These are phyloP conservation scores for Pseudocercospora musae DNA, from an alignment of 2,329 filamentous ascomycete species.

Conservation along the genomic window DNA sequence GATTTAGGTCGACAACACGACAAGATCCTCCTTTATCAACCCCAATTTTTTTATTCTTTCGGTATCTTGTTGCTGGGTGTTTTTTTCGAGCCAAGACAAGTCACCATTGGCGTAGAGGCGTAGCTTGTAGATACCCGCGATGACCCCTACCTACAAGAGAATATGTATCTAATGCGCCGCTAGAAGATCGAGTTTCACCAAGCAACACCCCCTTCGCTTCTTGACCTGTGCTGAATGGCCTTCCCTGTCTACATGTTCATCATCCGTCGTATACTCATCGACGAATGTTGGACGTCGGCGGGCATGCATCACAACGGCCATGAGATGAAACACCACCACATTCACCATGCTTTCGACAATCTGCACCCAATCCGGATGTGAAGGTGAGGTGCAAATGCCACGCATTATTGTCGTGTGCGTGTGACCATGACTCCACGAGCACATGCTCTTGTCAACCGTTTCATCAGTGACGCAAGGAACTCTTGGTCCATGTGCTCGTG, in stretches of 20 bases:
- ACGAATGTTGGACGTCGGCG: neutral
- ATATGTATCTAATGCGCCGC: conserved; percentile 14
- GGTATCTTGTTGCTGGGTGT: neutral
- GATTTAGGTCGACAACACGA: neutral
- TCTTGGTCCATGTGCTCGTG: neutral
- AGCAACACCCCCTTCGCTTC: conserved; percentile 11
- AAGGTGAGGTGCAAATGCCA: neutral
- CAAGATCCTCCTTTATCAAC: neutral
- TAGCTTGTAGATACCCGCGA: conserved; percentile 2
- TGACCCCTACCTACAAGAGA: neutral
- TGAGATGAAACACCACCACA: too few relatives aligned
- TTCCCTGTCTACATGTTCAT: neutral
- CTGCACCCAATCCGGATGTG: neutral
- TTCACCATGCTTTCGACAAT: too few relatives aligned
- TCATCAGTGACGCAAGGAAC: conserved; percentile 2
- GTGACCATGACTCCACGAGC: neutral
- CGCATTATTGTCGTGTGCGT: neutral
- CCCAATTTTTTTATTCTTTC: neutral
- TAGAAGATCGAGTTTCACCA: conserved; percentile 15
- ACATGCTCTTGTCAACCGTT: neutral
- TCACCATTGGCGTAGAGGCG: neutral
- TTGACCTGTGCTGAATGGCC: neutral
- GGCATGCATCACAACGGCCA: neutral
- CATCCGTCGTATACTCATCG: neutral
- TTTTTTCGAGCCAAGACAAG: neutral